These are phyloP conservation scores for Neltuma alba DNA, from an alignment of 306 rosid species.

Conservation along the genomic window DNA sequence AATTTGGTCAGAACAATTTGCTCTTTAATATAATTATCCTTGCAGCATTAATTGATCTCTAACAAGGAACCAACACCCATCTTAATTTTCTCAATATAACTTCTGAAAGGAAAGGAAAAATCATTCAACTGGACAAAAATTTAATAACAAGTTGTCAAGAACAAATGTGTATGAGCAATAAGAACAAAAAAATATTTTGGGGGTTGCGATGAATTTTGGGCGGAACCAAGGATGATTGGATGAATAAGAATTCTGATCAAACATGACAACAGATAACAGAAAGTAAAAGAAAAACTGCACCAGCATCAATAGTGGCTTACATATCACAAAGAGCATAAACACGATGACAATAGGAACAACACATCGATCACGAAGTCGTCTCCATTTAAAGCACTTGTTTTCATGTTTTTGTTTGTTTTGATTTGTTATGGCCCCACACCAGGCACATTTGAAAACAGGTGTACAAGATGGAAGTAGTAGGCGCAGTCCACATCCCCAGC, in stretches of 20 bases:
- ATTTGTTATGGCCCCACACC: slow-evolving; percentile 97
- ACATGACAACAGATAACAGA: not conserved
- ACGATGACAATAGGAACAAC: slow-evolving; percentile 60
- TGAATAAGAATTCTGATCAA: slow-evolving; percentile 26
- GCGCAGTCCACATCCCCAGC: slow-evolving; percentile 97
- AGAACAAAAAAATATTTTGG: not conserved
- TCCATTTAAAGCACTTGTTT: slow-evolving; percentile 59
- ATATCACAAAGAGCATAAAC: slow-evolving; percentile 78
- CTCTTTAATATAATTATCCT: not conserved
- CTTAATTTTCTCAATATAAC: slow-evolving; percentile 28
- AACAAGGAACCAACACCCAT: not conserved
- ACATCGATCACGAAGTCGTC: slow-evolving; percentile 74
- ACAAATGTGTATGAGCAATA: not conserved
- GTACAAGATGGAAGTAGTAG: slow-evolving; percentile 68
- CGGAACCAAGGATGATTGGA: not conserved
- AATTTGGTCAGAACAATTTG: not conserved
- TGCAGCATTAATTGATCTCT: not conserved
- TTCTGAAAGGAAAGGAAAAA: not conserved
- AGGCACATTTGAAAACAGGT: slow-evolving; percentile 85
- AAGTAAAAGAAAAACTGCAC: slow-evolving; percentile 25
- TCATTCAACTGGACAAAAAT: not conserved
- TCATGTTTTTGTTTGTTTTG: slow-evolving; percentile 56
- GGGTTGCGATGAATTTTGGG: not conserved
- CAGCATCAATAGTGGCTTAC: slow-evolving; percentile 55
- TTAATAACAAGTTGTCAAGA: slow-evolving; percentile 23